phyloP scores from a whole-genome alignment of 2,329 filamentous ascomycete genomes.

The Verticillium alfalfae region DNA sequence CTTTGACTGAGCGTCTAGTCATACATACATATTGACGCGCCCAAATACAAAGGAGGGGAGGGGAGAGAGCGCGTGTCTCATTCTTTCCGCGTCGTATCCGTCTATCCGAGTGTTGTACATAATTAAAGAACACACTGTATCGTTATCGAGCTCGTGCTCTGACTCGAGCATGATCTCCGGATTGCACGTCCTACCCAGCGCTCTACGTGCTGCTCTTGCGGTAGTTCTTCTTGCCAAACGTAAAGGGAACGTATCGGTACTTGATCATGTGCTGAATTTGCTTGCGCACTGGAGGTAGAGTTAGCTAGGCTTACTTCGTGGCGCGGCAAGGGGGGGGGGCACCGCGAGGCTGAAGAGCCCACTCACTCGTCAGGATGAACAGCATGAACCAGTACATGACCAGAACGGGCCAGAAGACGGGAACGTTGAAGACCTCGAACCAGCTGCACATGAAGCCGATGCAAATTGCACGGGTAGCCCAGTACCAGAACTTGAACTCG shows the following conservation, averaged over 20 bases:
- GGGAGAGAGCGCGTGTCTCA: not conserved
- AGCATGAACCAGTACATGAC: constrained; percentile 99
- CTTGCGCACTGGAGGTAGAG: constrained; percentile 68
- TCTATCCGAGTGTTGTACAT: not conserved
- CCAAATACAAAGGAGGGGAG: not conserved
- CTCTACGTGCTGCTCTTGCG: constrained; percentile 51
- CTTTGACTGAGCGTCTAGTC: not conserved
- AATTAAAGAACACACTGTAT: not conserved
- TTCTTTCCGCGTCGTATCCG: not conserved
- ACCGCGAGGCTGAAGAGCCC: not conserved
- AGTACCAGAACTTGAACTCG: constrained; percentile 99
- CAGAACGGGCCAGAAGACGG: constrained; percentile 97
- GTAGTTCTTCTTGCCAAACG: constrained; percentile 83
- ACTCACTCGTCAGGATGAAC: constrained; percentile 89
- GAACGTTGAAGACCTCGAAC: constrained; percentile 92
- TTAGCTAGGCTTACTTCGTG: too few species aligned
- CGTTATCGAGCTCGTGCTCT: not conserved
- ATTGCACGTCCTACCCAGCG: not conserved
- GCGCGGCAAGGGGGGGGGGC: not conserved
- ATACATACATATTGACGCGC: not conserved
- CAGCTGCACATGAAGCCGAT: constrained; percentile 86
- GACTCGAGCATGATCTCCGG: not conserved
- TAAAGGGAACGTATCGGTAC: constrained; percentile 95
- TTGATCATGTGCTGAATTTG: constrained; percentile 99
- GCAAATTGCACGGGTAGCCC: constrained; percentile 78